A percentile compares a stretch with the other conserved stretches of the same genome.
Evolutionary conservation across 2,329 filamentous ascomycete species (phyloP).

Genomic region (Alternaria sp.): DNA sequence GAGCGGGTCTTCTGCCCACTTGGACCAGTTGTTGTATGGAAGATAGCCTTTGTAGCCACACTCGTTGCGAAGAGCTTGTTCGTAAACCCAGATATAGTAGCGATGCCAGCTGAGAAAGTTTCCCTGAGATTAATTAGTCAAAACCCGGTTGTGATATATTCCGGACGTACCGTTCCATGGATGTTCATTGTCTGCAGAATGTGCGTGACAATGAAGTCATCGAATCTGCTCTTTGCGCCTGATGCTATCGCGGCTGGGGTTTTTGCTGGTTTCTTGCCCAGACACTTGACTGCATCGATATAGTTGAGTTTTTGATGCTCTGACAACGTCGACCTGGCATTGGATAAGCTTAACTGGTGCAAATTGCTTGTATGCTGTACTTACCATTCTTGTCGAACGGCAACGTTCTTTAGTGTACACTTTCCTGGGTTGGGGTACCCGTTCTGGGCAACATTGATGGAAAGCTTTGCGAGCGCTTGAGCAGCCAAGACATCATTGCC

Average conservation of each 20-base stretch:
- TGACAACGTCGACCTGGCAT: not conserved
- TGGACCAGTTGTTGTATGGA: slow-evolving; percentile 59
- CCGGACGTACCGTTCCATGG: slow-evolving; percentile 13
- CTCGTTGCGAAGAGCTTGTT: slow-evolving; percentile 47
- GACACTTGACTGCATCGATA: slow-evolving; percentile 27
- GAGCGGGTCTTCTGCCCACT: slow-evolving; percentile 33
- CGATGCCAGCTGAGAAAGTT: slow-evolving; percentile 46
- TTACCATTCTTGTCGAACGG: no score
- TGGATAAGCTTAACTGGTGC: no score
- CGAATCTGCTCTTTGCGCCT: slow-evolving; percentile 31
- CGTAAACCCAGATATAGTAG: slow-evolving; percentile 44
- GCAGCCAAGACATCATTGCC: no score
- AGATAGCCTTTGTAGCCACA: slow-evolving; percentile 46
- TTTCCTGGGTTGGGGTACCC: no score
- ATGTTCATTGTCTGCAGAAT: slow-evolving; percentile 26
- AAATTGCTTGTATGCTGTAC: no score
- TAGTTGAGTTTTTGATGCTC: slow-evolving; percentile 5
- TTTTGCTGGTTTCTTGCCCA: slow-evolving; percentile 19
- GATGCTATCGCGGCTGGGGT: slow-evolving; percentile 16
- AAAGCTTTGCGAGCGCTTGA: no score
- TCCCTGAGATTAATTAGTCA: no score
- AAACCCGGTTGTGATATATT: no score
- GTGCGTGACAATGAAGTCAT: slow-evolving; percentile 36
- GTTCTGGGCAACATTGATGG: no score
- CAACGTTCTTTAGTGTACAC: no score